Evolutionary conservation across 2,329 filamentous ascomycete species (phyloP), one percentile per base, ranked within the genome.

Genomic region (Colletotrichum liaoningense): DNA sequence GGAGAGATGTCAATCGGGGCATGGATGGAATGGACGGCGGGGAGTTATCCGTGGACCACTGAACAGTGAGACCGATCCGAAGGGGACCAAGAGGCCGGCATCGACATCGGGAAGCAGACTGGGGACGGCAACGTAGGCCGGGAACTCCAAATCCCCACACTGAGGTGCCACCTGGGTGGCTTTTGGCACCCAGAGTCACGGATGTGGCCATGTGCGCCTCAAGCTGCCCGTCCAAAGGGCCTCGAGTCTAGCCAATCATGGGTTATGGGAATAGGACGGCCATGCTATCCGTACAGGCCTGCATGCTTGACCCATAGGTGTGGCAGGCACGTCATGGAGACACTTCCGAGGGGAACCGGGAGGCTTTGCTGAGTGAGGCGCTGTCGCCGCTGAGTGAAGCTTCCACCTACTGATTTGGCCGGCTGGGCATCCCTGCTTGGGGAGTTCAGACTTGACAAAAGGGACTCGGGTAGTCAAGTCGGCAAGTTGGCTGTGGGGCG

Each of bases 381-480:
- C 12, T 54, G 28, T 35, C 35, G 11, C 35, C 35, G 35, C 35
- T 38, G 35, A 42, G 49, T 63, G 16, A 69, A 12, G 12, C 49
- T 38, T 24, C 33, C 59, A 30, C 33, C 11, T 35, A 35, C 28
- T 65, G 24, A 42, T n/a, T 57, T 68, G 64, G 65, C 65, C 52
- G 35, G 24, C 24, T 72, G 66, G 46, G 35, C 14, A 73, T 66
- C 71, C 60, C 67, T 73, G 66, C 54, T 22, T 30, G 26, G n/a
- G 30, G 65, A 54, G 26, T 46, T 55, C 52, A 72, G 52, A 22
- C 58, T 59, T 63, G 58, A 72, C 58, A 42, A 68, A 63, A 52
- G 52, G 11, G 28, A 66, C 46, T 73, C 71, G 71, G 70, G 71
- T 70, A 73, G 71, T 70, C 60, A n/a, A 70, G 71, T 73, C 71